Percentiles rank a stretch among this genome's conserved stretches.
Evolutionary conservation across 768 basidiomycete genomes (phyloP).

Genomic region (Lyophyllum semitale): DNA sequence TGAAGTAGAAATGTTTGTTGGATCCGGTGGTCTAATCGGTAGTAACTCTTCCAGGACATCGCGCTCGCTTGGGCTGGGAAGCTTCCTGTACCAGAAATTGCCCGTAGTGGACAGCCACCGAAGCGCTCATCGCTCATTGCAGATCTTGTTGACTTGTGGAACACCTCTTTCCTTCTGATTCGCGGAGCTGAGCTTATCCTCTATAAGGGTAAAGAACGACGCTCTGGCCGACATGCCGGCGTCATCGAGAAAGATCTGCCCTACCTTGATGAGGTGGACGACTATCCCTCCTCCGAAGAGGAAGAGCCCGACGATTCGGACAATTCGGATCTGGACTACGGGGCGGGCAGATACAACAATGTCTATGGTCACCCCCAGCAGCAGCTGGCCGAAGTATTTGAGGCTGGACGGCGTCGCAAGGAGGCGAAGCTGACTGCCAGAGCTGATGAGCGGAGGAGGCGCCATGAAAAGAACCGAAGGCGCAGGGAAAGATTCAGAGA

Average conservation of each 20-base stretch:
- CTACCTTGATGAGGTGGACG: constrained; percentile 43
- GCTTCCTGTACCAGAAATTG: constrained; percentile 60
- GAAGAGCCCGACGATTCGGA: constrained; percentile 29
- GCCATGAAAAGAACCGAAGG: constrained; percentile 65
- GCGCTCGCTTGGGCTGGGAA: constrained; percentile 76
- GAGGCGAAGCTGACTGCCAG: constrained; percentile 40
- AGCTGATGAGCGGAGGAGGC: constrained; percentile 61
- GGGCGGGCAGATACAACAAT: constrained; percentile 31
- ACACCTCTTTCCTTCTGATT: constrained; percentile 68
- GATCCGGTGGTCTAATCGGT: not conserved
- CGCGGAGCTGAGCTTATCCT: constrained; percentile 80
- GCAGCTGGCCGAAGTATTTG: constrained; percentile 43
- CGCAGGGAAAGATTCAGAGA: constrained; percentile 60
- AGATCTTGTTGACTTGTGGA: constrained; percentile 83
- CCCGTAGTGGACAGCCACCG: constrained; percentile 48
- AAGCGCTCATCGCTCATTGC: constrained; percentile 61
- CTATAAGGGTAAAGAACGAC: constrained; percentile 79
- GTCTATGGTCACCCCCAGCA: constrained; percentile 43
- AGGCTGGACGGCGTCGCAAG: constrained; percentile 52
- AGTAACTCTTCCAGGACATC: constrained; percentile 53
- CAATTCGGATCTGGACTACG: constrained; percentile 45
- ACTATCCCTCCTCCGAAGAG: constrained; percentile 41
- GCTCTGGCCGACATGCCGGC: constrained; percentile 65
- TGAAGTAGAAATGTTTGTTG: constrained; percentile 7
- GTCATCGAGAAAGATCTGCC: constrained; percentile 55